Conservation (phyloP, 1,139 yeast species). For the Candida tunisiensis region DNA sequence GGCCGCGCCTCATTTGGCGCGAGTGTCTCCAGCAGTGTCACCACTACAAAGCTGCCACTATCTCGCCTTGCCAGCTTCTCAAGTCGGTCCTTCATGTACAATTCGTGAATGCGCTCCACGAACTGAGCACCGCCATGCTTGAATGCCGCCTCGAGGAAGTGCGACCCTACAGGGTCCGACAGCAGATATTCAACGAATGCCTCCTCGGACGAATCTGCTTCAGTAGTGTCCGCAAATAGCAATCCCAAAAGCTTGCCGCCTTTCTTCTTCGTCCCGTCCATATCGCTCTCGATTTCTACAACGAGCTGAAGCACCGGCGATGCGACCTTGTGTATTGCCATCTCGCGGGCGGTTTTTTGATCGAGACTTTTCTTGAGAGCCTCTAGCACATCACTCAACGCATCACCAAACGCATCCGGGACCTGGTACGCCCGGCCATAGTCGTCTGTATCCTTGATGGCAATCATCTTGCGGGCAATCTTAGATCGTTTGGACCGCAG, state of each 20-base stretch:
- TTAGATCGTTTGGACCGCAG: constrained; percentile 76
- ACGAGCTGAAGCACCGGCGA: constrained; percentile 79
- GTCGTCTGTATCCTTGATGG: constrained; percentile 40
- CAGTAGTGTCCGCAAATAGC: too few species aligned
- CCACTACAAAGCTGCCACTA: constrained; percentile 73
- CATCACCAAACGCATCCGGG: constrained; percentile 52
- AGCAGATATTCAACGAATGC: constrained; percentile 71
- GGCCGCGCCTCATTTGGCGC: constrained; percentile 42
- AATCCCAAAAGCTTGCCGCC: too few species aligned
- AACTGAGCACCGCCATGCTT: constrained; percentile 50
- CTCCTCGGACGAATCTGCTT: constrained; percentile 47
- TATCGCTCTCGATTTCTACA: constrained; percentile 68
- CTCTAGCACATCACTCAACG: constrained; percentile 15
- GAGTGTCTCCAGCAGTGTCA: constrained; percentile 41
- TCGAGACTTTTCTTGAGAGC: constrained; percentile 23
- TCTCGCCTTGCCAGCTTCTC: constrained; percentile 62
- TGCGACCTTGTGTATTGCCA: constrained; percentile 63
- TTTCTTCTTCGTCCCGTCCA: constrained; percentile 33
- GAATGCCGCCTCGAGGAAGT: constrained; percentile 62
- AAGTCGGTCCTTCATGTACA: constrained; percentile 61
- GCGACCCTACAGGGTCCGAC: constrained; percentile 83
- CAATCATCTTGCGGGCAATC: constrained; percentile 86
- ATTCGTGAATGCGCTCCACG: constrained; percentile 49
- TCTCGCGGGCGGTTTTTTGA: constrained; percentile 38
- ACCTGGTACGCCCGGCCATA: constrained; percentile 39